phyloP scores from a whole-genome alignment of 2,329 filamentous ascomycete species.

The Arachnomyces sp. region DNA sequence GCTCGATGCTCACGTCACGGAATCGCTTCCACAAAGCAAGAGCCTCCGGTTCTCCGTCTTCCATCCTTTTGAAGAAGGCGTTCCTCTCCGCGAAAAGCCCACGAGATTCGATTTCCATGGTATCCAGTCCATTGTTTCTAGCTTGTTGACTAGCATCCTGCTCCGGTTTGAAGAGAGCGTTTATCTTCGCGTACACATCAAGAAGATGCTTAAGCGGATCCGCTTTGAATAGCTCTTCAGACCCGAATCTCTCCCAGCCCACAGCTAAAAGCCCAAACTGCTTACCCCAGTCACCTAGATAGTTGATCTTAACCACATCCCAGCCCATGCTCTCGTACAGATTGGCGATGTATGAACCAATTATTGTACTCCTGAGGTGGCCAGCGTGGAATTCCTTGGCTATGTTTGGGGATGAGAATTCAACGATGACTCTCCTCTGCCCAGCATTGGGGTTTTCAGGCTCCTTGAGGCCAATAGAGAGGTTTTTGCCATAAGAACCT shows the following conservation, averaged over 20 bases:
- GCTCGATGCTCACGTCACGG: slow-evolving; percentile 58
- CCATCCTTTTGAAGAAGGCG: slow-evolving; percentile 61
- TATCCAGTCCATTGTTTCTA: slow-evolving; percentile 34
- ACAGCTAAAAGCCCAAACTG: slow-evolving; percentile 57
- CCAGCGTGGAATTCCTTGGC: slow-evolving; percentile 74
- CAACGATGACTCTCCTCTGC: slow-evolving; percentile 65
- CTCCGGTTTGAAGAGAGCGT: slow-evolving; percentile 55
- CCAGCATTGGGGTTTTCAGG: slow-evolving; percentile 49
- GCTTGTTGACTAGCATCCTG: slow-evolving; percentile 57
- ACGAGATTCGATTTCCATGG: slow-evolving; percentile 36
- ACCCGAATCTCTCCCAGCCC: slow-evolving; percentile 67
- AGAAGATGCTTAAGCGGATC: slow-evolving; percentile 79
- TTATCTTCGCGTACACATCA: slow-evolving; percentile 73
- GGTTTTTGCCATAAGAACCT: slow-evolving; percentile 57
- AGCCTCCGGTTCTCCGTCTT: slow-evolving; percentile 56
- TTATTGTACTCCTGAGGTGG: slow-evolving; percentile 69
- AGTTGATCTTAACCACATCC: slow-evolving; percentile 66
- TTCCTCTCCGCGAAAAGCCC: slow-evolving; percentile 39
- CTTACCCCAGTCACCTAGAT: slow-evolving; percentile 67
- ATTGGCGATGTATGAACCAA: slow-evolving; percentile 65
- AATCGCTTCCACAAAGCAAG: slow-evolving; percentile 59
- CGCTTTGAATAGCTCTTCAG: slow-evolving; percentile 59
- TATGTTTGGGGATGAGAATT: slow-evolving; percentile 81
- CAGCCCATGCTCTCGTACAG: slow-evolving; percentile 62
- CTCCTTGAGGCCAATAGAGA: slow-evolving; percentile 53